A percentile compares a stretch with the other conserved stretches of the same genome.
These are phyloP conservation scores for Asparagopsis taxiformis DNA, from an alignment of 31 red algal genomes.

Conservation along the genomic window DNA sequence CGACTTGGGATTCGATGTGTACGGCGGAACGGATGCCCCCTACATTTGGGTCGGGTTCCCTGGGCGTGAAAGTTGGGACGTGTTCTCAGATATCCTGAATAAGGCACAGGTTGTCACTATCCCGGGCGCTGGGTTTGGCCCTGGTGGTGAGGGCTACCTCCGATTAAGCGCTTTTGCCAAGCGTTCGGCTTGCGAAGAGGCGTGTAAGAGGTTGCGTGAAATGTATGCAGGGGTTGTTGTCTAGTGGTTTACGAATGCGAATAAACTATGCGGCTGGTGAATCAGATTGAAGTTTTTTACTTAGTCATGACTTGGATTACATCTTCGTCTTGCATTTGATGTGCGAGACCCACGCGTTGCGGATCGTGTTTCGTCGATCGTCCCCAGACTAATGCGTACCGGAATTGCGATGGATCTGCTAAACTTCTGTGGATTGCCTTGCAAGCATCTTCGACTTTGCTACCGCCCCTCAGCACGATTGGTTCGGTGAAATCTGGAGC, in stretches of 20 bases:
- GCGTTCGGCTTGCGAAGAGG: constrained; percentile 68
- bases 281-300: not conserved
- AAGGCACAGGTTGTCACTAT: constrained; percentile 94
- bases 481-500: constrained; percentile 88
- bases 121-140: constrained; percentile 98
- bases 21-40: constrained; percentile 89
- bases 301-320: constrained; percentile 86
- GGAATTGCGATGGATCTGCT: constrained; percentile 86
- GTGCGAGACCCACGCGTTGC: constrained; percentile 84
- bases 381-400: constrained; percentile 95
- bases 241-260: not conserved
- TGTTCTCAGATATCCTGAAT: constrained; percentile 87
- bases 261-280: not conserved
- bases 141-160: constrained; percentile 90
- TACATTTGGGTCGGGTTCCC: constrained; percentile 96
- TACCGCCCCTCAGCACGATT: constrained; percentile 77
- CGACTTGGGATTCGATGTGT: constrained; percentile 81
- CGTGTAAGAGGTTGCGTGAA: constrained; percentile 51
- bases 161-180: constrained; percentile 89
- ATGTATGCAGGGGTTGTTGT: constrained; percentile 54
- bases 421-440: constrained; percentile 78
- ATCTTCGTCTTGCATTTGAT: constrained; percentile 85
- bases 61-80: constrained; percentile 87
- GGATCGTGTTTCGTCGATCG: constrained; percentile 89
- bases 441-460: constrained; percentile 48